Evolutionary conservation across 2,329 filamentous ascomycete species (phyloP), one percentile per base, ranked within the genome.

Genomic region (Microcyclosporella mali): DNA sequence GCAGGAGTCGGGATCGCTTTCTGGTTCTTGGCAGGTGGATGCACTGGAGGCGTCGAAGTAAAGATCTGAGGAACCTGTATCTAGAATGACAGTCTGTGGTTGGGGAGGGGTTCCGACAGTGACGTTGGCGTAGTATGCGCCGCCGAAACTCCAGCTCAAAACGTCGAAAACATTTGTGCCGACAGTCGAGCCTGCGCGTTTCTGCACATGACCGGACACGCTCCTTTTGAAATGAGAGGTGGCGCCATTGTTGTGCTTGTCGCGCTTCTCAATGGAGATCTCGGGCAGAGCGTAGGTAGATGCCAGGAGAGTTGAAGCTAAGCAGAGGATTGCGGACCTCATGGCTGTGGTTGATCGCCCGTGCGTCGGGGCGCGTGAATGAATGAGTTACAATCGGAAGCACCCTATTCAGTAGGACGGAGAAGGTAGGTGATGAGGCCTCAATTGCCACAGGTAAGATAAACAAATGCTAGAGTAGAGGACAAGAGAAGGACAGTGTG

Each of bases 91-190:
- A 11, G 54, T 53, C 34, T 60, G 54, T 4, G 42, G 32, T 50
- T 64, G 60, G 8, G 59, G 55, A 11, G 61, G 61, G 2, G 58
- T 62, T 14, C 61, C 61, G 12, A 61, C 55, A 9, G 59, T 60
- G 33, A 64, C 53, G 40, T 63, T 63, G 25, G 58, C 56, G 47
- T 63, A 63, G 44, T 63, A 63, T 35, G 59, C 60, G 29, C 60
- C 60, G 15, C 60, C 60, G 17, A 33, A 40, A 42, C 50, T 56
- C 55, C 56, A 63, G 12, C 55, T 54, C 37, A 57, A 34, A 25
- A 63, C 55, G 39, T 61, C 53, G 39, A 52, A 63, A 30, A 61
- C 51, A 31, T 52, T 58, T 8, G 58, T 59, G 32, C 49, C 45
- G 6, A 61, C 53, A 2, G 51, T 56, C 8, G 51, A 50, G 7